These are phyloP conservation scores for Aquilaria yunnanensis DNA, from an alignment of 345 rosid species.

Conservation along the genomic window DNA sequence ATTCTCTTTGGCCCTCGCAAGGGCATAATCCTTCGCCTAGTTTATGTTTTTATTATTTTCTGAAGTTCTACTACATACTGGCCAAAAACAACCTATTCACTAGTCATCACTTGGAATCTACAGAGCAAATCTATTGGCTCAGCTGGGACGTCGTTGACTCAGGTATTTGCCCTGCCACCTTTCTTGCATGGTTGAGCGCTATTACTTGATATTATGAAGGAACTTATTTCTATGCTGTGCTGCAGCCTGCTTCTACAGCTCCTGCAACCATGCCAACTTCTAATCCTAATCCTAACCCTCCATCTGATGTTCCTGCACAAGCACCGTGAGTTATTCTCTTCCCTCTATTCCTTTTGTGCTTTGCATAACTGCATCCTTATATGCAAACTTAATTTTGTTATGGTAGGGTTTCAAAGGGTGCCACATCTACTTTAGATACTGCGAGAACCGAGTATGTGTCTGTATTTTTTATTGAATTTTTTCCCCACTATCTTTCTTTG, in stretches of 20 bases:
- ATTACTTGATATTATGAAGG: constrained; percentile 2
- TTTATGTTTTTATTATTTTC: too few species aligned
- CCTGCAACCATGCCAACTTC: constrained; percentile 35
- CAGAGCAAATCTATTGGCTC: constrained; percentile 70
- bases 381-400: constrained; percentile 1
- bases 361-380: constrained; percentile 9
- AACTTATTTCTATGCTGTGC: constrained; percentile 9
- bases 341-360: background rate
- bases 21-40: too few species aligned
- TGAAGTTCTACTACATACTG: too few species aligned
- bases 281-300: constrained; percentile 33
- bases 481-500: background rate
- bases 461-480: background rate
- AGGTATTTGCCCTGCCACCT: constrained; percentile 30
- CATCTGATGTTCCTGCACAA: constrained; percentile 40
- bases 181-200: background rate
- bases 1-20: too few species aligned
- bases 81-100: too few species aligned
- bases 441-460: constrained; percentile 31
- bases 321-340: constrained; percentile 38
- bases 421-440: constrained; percentile 29
- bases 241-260: constrained; percentile 51
- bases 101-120: background rate
- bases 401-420: constrained; percentile 26
- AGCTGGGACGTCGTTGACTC: constrained; percentile 49